Evolutionary conservation across 2,329 filamentous ascomycete genomes (phyloP), one percentile per base, ranked within the genome.

Genomic region (Penicillium sp.): DNA sequence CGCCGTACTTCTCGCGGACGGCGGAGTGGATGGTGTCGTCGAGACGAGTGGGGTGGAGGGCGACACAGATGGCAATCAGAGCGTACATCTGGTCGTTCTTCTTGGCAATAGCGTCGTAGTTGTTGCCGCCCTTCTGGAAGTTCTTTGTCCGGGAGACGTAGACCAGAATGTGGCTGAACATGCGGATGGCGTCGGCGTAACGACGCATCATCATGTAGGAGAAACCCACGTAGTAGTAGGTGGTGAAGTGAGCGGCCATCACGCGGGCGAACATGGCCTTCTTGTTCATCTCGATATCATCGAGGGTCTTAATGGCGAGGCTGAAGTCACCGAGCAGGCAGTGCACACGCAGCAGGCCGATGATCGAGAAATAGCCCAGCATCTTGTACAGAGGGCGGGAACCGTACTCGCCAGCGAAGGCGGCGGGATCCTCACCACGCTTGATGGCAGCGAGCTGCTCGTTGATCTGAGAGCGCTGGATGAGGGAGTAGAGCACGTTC

Each of bases 151-250:
- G 86, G 69, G 92, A 96, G 68, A 99, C 93, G 81, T 98, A 99
- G 81, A 99, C 90, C 71, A 99, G 88, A 79, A 99, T 99, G 86
- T 99, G 95, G 85, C 91, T 96, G 88, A 99, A 99, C 89, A 97
- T 96, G 85, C 94, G 92, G 82, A 99, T 97, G 78, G 95, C 95
- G 80, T 99, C 95, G 79, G 92, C 91, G 78, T 99, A 99, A 76
- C 95, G 91, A 82, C 95, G 92, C 91, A 98, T 96, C 95, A 99
- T 99, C 94, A 99, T 98, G 89, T 99, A 99, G 69, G 92, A 96
- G 87, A 99, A 99, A 69, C 95, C 95, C 64, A 99, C 94, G 78
- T 98, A 98, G 87, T 99, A 99, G 87, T 98, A 99, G 66, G 95
- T 99, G 69, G 94, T 97, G 83, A 98, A 98, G 84, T 99, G 95